A percentile compares a stretch with the other conserved stretches of the same genome.
phyloP scores from a whole-genome alignment of 306 rosid species.

The Carpinus viminea region DNA sequence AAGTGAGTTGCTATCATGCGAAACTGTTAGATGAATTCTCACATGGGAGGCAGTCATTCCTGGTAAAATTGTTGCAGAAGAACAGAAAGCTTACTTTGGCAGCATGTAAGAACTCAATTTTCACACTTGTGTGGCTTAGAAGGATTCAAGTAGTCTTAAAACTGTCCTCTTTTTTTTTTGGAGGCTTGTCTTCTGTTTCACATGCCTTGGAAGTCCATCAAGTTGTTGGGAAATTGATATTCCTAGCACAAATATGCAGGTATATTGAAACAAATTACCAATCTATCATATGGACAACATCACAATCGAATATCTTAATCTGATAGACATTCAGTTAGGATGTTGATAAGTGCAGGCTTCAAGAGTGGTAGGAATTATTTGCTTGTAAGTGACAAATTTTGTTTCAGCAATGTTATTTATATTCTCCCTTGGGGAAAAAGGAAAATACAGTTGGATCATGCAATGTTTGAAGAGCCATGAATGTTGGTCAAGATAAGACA shows the following conservation, averaged over 20 bases:
- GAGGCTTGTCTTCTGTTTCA: slow-evolving; percentile 12
- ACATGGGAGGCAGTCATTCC: slow-evolving; percentile 20
- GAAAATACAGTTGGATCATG: not conserved
- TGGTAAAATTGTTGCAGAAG: slow-evolving; percentile 24
- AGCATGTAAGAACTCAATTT: slow-evolving; percentile 21
- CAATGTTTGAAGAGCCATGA: not conserved
- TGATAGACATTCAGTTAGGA: not conserved
- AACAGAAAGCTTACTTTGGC: slow-evolving; percentile 4
- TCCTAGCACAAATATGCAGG: not conserved
- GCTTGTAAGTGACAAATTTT: not conserved
- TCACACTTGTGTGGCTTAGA: slow-evolving; percentile 14
- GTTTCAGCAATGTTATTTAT: not conserved
- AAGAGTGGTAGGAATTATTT: slow-evolving; percentile 4
- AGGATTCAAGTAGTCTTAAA: slow-evolving; percentile 27
- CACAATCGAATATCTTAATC: not conserved
- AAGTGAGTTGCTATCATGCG: slow-evolving; percentile 24
- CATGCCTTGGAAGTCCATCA: not conserved
- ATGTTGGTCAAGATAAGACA: not conserved
- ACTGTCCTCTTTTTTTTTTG: not conserved
- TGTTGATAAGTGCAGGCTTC: slow-evolving; percentile 18
- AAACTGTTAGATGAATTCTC: slow-evolving; percentile 23
- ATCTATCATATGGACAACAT: not conserved
- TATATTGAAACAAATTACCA: not conserved
- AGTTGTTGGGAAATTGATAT: slow-evolving; percentile 1
- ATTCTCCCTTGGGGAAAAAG: not conserved